These are phyloP conservation scores for Hepatocystis sp. DNA, from an alignment of 169 alveolate species.

Conservation along the genomic window DNA sequence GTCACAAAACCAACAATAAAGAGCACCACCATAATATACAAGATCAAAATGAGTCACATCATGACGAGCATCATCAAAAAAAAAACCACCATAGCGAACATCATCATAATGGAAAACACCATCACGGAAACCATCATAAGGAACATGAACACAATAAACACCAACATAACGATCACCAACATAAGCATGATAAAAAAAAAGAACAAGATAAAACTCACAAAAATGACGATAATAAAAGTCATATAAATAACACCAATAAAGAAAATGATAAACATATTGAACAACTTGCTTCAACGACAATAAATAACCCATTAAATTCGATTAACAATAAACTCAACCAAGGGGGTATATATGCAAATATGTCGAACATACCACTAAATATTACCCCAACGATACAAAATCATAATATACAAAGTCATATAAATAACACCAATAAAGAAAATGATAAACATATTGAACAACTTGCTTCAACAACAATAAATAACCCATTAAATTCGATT, in stretches of 20 bases:
- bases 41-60: conserved; percentile 2
- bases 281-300: neutral
- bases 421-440: too few species aligned
- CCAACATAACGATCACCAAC: neutral
- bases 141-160: neutral
- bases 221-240: neutral
- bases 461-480: neutral
- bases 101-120: too few species aligned
- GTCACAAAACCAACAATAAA: neutral
- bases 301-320: neutral
- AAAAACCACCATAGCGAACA: neutral
- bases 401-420: neutral
- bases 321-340: neutral
- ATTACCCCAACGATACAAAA: conserved; percentile 10
- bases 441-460: neutral
- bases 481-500: neutral
- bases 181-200: neutral
- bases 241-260: conserved; percentile 1
- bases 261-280: conserved; percentile 2
- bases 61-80: neutral
- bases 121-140: neutral
- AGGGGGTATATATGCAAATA: neutral
- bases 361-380: conserved; percentile 14
- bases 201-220: conserved; percentile 15
- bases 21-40: conserved; percentile 6